phyloP scores from a whole-genome alignment of 2,329 filamentous ascomycete species.

The Beauveria brongniartii region DNA sequence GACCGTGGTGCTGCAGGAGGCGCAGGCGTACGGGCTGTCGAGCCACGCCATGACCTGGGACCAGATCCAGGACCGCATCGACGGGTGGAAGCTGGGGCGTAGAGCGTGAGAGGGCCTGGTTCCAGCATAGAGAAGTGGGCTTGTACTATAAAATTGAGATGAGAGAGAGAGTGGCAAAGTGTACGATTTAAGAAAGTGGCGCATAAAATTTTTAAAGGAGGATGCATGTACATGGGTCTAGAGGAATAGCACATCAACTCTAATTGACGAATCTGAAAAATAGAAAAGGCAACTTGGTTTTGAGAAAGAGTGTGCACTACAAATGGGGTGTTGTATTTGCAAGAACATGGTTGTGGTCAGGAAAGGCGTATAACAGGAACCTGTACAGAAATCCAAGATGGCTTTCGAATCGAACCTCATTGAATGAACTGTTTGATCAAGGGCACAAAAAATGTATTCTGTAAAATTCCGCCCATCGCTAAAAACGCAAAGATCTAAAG shows the following conservation, averaged over 20 bases:
- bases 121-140: too few relatives aligned
- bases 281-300: too few relatives aligned
- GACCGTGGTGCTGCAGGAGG: conserved; percentile 91
- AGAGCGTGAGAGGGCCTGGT: conserved; percentile 17
- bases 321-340: too few relatives aligned
- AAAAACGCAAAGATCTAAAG: not conserved
- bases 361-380: too few relatives aligned
- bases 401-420: too few relatives aligned
- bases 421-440: too few relatives aligned
- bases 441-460: not conserved
- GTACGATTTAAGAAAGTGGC: not conserved
- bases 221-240: not conserved
- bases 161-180: not conserved
- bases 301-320: too few relatives aligned
- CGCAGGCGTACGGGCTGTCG: conserved; percentile 62
- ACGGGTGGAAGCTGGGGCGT: conserved; percentile 72
- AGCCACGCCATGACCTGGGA: conserved; percentile 70
- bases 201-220: not conserved
- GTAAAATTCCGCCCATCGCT: not conserved
- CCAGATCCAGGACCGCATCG: conserved; percentile 81
- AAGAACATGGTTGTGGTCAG: too few relatives aligned
- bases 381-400: too few relatives aligned
- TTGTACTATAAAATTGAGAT: not conserved
- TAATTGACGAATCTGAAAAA: not conserved
- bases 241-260: conserved; percentile 2